Percentiles rank a stretch among this genome's conserved stretches.
Conservation (phyloP, 2,329 filamentous ascomycete genomes). For the Sclerotinia spermophila region DNA sequence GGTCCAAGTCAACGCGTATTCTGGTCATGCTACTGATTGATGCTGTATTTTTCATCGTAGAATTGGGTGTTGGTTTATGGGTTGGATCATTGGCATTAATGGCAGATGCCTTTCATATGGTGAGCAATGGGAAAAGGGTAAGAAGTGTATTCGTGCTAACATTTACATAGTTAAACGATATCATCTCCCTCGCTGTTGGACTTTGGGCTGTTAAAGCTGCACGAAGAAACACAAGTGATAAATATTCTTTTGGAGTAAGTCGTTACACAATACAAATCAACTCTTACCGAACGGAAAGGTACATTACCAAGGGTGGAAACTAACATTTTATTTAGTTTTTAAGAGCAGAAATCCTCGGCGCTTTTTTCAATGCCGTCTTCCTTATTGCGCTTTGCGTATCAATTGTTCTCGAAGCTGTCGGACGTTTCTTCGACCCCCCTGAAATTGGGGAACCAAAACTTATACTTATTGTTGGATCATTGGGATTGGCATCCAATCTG, state of each 20-base stretch:
- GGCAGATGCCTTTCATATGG: slow-evolving; percentile 98
- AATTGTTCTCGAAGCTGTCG: slow-evolving; percentile 92
- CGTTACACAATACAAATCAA: not conserved
- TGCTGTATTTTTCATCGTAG: slow-evolving; percentile 82
- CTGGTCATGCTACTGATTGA: slow-evolving; percentile 91
- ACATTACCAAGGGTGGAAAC: slow-evolving; percentile 21
- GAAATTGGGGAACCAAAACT: slow-evolving; percentile 80
- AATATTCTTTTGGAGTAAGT: slow-evolving; percentile 89
- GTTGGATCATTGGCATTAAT: slow-evolving; percentile 90
- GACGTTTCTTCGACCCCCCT: slow-evolving; percentile 87
- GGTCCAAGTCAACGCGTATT: slow-evolving; percentile 91
- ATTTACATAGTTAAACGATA: slow-evolving; percentile 78
- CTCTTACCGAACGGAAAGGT: slow-evolving; percentile 23
- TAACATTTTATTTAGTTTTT: slow-evolving; percentile 63
- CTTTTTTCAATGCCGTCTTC: slow-evolving; percentile 96
- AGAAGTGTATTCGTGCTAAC: slow-evolving; percentile 23
- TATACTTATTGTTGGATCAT: slow-evolving; percentile 83
- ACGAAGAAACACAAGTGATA: slow-evolving; percentile 78
- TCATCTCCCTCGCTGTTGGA: slow-evolving; percentile 87
- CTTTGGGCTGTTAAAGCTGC: slow-evolving; percentile 93
- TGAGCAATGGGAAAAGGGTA: slow-evolving; percentile 40
- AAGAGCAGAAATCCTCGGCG: slow-evolving; percentile 92
- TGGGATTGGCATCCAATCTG: slow-evolving; percentile 84
- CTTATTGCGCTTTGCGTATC: slow-evolving; percentile 93
- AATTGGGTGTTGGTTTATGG: slow-evolving; percentile 79